A percentile compares a stretch with the other conserved stretches of the same genome.
Evolutionary conservation across 2,329 filamentous ascomycete species (phyloP).

Genomic region (Pyrenophora tritici-repentis): DNA sequence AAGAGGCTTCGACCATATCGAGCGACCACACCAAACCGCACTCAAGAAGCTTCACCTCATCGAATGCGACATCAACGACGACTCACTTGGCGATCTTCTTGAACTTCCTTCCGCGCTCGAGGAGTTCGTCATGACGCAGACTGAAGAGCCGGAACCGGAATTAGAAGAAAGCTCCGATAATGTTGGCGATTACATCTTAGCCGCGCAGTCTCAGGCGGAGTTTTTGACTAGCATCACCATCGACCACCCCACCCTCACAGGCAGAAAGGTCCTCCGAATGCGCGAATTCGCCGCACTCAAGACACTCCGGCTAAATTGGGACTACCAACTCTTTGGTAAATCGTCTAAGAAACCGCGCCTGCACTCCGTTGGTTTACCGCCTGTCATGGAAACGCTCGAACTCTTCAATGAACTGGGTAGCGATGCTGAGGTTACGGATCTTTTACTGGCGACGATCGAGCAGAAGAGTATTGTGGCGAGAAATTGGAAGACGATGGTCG

Average conservation of each 20-base stretch:
- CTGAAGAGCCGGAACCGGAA: slow-evolving; percentile 37
- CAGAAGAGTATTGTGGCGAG: slow-evolving; percentile 33
- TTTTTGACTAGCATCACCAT: slow-evolving; percentile 38
- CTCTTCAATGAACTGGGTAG: slow-evolving; percentile 42
- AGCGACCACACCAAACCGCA: slow-evolving; percentile 37
- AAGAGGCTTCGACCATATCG: slow-evolving; percentile 37
- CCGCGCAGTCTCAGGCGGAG: slow-evolving; percentile 34
- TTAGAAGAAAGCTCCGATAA: slow-evolving; percentile 41
- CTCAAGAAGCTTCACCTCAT: slow-evolving; percentile 35
- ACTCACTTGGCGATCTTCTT: slow-evolving; percentile 38
- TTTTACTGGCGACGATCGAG: slow-evolving; percentile 34
- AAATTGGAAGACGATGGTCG: slow-evolving; percentile 31
- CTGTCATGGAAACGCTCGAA: slow-evolving; percentile 33
- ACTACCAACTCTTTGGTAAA: slow-evolving; percentile 41
- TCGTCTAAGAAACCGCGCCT: slow-evolving; percentile 39
- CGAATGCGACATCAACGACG: slow-evolving; percentile 43
- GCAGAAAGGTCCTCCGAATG: slow-evolving; percentile 37
- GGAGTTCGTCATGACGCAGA: slow-evolving; percentile 41
- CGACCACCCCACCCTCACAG: slow-evolving; percentile 33
- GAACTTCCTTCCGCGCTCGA: slow-evolving; percentile 38
- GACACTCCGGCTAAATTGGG: slow-evolving; percentile 37
- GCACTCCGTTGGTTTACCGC: slow-evolving; percentile 39
- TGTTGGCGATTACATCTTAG: slow-evolving; percentile 39
- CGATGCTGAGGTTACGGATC: slow-evolving; percentile 37
- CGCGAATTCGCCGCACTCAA: slow-evolving; percentile 34